These are phyloP conservation scores for Lasiodiplodia citricola DNA, from an alignment of 2,329 filamentous ascomycete species.

Conservation along the genomic window DNA sequence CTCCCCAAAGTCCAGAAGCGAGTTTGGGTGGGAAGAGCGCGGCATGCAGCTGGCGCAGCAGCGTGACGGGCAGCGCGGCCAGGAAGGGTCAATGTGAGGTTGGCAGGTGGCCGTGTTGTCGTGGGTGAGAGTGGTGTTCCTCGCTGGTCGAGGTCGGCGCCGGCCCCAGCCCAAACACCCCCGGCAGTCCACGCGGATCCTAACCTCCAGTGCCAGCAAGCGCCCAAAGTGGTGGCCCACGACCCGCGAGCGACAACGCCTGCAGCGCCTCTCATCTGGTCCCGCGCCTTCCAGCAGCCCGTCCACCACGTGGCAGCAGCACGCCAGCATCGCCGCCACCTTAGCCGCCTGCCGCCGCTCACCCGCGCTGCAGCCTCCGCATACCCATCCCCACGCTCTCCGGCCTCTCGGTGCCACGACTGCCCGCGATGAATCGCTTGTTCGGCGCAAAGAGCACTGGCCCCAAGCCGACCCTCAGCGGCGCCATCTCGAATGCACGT, in stretches of 20 bases:
- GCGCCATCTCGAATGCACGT: conserved; percentile 79
- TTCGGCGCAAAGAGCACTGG: conserved; percentile 87
- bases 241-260: background rate
- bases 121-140: conserved; percentile 7
- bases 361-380: background rate
- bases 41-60: conserved; percentile 21
- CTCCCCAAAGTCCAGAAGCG: conserved; percentile 20
- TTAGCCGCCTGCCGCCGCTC: background rate
- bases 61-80: conserved; percentile 14
- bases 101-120: background rate
- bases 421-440: conserved; percentile 81
- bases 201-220: conserved; percentile 9
- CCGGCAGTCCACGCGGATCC: conserved; percentile 18
- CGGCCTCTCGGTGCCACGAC: conserved; percentile 25
- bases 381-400: background rate
- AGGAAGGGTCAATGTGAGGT: background rate
- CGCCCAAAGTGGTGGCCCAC: conserved; percentile 12
- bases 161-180: conserved; percentile 8
- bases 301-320: conserved; percentile 6
- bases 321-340: background rate
- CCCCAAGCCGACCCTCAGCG: conserved; percentile 86
- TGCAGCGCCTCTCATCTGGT: background rate
- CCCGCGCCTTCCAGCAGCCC: conserved; percentile 3
- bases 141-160: conserved; percentile 7
- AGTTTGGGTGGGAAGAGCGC: conserved; percentile 1